Evolutionary conservation across 768 basidiomycete genomes (phyloP).

Genomic region (Hygrophorus pudorinus): DNA sequence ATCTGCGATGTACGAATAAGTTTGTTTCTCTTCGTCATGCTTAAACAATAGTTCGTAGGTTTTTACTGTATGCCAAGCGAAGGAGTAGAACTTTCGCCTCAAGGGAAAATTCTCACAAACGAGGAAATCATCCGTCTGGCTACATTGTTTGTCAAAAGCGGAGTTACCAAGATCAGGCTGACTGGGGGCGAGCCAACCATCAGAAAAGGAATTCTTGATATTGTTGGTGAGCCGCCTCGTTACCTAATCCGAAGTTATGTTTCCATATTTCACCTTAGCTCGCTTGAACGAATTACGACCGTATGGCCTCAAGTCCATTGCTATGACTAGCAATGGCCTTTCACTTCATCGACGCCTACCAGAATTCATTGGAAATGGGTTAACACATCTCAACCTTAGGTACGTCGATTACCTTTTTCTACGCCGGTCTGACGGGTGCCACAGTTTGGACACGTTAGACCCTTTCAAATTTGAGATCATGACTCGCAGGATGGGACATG

Average conservation of each 20-base stretch:
- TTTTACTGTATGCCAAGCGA: conserved; percentile 89
- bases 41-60: conserved; percentile 32
- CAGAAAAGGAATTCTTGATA: conserved; percentile 59
- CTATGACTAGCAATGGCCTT: conserved; percentile 81
- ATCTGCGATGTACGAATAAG: conserved; percentile 60
- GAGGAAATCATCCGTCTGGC: conserved; percentile 69
- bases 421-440: neutral
- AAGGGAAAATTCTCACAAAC: conserved; percentile 58
- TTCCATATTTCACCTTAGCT: conserved; percentile 24
- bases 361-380: conserved; percentile 53
- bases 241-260: neutral
- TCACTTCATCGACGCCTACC: conserved; percentile 66
- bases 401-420: conserved; percentile 14
- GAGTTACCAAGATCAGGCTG: conserved; percentile 79
- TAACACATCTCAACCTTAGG: conserved; percentile 71
- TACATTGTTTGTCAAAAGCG: conserved; percentile 66
- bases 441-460: conserved; percentile 75
- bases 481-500: conserved; percentile 69
- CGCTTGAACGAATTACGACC: conserved; percentile 51
- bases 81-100: conserved; percentile 68
- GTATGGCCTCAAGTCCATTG: conserved; percentile 62
- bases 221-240: conserved; percentile 44
- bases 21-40: neutral
- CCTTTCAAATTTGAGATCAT: conserved; percentile 84
- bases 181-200: conserved; percentile 88